Evolutionary conservation across 192 early-diverging fungal genomes (phyloP), one percentile per base, ranked within the genome.

Genomic region (Gonapodya sp.): DNA sequence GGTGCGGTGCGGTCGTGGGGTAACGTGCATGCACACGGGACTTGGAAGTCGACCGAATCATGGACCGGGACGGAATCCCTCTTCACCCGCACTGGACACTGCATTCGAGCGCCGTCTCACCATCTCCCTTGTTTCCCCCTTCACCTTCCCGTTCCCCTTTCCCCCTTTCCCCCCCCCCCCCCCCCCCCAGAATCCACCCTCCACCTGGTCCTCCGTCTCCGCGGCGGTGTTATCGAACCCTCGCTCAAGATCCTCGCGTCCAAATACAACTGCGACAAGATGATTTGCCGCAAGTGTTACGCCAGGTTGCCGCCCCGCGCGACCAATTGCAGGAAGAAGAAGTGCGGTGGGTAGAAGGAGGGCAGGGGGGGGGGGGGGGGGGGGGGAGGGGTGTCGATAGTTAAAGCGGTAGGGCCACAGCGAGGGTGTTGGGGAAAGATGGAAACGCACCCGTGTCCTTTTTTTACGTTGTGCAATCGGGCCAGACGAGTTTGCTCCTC

Each of bases 261-360:
- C 88, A 98, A 97, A 92, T 99, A 94, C 94, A 97, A 97, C 95
- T 99, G 97, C 92, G 97, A 99, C 78, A 99, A 98, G 95, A 95
- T 95, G 95, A 95, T 99, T 85, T 99, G 97, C 94, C 94, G 97
- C 89, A 99, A 99, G 92, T 96, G 97, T 92, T 99, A 99, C 90
- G 98, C 98, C 84, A 95, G 97, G 87, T 94, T 99, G 82, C 98
- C 98, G 79, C 95, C 95, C 81, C 94, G 97, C 89, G 98, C 98
- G 83, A 98, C 96, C 88, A 99, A 99, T 94, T 99, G 98, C 92
- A 93, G 98, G 84, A 99, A 99, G 96, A 97, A 95, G 93, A 99
- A 99, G 95, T 99, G 97, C 87, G 96, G 97, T 82, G 96, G 97
- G 94, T 99, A 87, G n/a, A n/a, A n/a, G n/a, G n/a, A n/a, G n/a